phyloP scores from a whole-genome alignment of 129 eudicot species.

The Helichrysum umbraculigerum region DNA sequence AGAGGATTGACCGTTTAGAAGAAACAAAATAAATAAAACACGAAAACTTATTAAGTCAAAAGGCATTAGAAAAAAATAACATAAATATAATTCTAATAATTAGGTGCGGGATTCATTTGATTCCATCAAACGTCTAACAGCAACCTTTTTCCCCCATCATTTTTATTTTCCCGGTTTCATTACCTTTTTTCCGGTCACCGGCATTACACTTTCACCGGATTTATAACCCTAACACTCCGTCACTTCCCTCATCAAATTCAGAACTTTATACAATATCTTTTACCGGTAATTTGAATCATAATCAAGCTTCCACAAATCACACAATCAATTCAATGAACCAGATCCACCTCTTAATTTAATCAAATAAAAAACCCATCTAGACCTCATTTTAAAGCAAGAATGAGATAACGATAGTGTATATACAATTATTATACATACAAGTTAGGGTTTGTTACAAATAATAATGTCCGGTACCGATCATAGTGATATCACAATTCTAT shows the following conservation, averaged over 20 bases:
- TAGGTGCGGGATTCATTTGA: not conserved
- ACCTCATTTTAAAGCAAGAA: not conserved
- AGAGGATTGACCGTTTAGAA: no score
- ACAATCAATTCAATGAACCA: constrained; percentile 23
- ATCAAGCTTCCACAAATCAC: not conserved
- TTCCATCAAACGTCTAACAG: not conserved
- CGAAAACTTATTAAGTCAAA: no score
- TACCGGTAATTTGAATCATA: not conserved
- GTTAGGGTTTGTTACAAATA: constrained; percentile 18
- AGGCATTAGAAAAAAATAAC: no score
- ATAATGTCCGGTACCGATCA: constrained; percentile 49
- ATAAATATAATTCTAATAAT: no score
- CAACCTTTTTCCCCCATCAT: not conserved
- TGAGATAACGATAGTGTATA: constrained; percentile 3
- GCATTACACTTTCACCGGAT: constrained; percentile 11
- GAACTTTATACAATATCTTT: not conserved
- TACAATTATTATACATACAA: not conserved
- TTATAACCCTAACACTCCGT: not conserved
- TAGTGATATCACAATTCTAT: constrained; percentile 43
- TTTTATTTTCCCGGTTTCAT: not conserved
- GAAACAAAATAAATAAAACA: no score
- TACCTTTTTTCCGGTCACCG: not conserved
- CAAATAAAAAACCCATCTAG: not conserved
- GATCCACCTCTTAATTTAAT: constrained; percentile 18
- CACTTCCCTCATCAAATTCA: not conserved